phyloP scores from a whole-genome alignment of 2,329 filamentous ascomycete species.

The Xylariaceae sp. region DNA sequence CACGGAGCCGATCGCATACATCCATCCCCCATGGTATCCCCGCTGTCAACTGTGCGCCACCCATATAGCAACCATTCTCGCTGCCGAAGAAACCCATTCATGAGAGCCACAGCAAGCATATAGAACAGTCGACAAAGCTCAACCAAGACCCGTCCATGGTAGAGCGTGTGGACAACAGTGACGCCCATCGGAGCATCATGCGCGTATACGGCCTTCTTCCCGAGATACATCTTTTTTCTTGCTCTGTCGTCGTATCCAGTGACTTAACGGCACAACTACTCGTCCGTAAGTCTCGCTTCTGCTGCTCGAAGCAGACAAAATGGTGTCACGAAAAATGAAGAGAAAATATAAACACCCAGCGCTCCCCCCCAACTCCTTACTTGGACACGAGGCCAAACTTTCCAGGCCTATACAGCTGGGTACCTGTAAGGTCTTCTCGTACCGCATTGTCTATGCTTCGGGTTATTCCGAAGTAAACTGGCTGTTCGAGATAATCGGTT shows the following conservation, averaged over 20 bases:
- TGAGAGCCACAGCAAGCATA: not conserved
- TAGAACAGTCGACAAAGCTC: not conserved
- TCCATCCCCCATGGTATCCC: conserved; percentile 2
- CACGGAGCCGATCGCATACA: not conserved
- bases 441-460: conserved; percentile 31
- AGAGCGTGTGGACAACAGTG: conserved; percentile 1
- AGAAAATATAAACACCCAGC: conserved; percentile 19
- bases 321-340: not conserved
- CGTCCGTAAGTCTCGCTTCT: conserved; percentile 1
- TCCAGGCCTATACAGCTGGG: conserved; percentile 23
- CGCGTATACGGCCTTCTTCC: not conserved
- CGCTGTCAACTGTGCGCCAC: conserved; percentile 3
- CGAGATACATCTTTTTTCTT: not conserved
- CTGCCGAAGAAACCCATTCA: not conserved
- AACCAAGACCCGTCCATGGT: conserved; percentile 7
- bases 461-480: conserved; percentile 24
- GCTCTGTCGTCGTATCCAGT: conserved; percentile 13
- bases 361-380: conserved; percentile 28
- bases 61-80: conserved; percentile 1
- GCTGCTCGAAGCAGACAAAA: conserved; percentile 16
- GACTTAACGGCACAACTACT: conserved; percentile 10
- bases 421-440: conserved; percentile 29
- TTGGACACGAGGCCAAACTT: conserved; percentile 23
- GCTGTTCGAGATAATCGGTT: conserved; percentile 23
- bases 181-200: conserved; percentile 7